Evolutionary conservation across 2,329 filamentous ascomycete species (phyloP).

Genomic region (Rugonectria rugulosa): DNA sequence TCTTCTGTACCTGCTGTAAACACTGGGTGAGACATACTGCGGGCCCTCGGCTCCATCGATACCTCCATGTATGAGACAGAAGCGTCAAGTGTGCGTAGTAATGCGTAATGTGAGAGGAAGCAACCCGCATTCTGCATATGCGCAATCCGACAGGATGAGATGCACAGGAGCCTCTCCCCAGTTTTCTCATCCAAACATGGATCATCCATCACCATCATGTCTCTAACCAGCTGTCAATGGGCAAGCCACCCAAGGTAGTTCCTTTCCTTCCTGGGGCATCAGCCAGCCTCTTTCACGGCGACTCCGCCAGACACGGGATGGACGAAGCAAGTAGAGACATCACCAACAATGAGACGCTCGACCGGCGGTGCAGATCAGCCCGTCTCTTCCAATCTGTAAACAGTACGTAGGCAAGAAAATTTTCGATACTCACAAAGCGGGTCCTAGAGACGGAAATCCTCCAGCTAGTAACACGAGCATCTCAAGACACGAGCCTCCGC

Average conservation of each 20-base stretch:
- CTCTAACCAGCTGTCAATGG: constrained; percentile 8
- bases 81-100: constrained; percentile 6
- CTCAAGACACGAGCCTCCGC: constrained; percentile 9
- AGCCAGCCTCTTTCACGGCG: constrained; percentile 29
- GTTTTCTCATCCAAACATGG: constrained; percentile 14
- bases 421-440: background rate
- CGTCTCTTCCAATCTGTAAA: background rate
- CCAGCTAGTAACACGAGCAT: background rate
- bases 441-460: background rate
- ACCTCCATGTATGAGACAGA: constrained; percentile 26
- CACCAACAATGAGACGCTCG: constrained; percentile 11
- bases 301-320: constrained; percentile 13
- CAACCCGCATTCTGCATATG: background rate
- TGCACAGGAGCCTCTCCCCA: background rate
- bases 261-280: constrained; percentile 8
- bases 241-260: constrained; percentile 8
- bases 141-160: constrained; percentile 6
- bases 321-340: constrained; percentile 12
- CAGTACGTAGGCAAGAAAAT: background rate
- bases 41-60: too few relatives aligned
- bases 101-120: background rate
- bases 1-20: too few relatives aligned
- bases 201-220: constrained; percentile 10
- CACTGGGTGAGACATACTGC: too few relatives aligned
- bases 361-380: constrained; percentile 4